phyloP scores from a whole-genome alignment of 257 asterid genomes.

The Capsicum rhomboideum region DNA sequence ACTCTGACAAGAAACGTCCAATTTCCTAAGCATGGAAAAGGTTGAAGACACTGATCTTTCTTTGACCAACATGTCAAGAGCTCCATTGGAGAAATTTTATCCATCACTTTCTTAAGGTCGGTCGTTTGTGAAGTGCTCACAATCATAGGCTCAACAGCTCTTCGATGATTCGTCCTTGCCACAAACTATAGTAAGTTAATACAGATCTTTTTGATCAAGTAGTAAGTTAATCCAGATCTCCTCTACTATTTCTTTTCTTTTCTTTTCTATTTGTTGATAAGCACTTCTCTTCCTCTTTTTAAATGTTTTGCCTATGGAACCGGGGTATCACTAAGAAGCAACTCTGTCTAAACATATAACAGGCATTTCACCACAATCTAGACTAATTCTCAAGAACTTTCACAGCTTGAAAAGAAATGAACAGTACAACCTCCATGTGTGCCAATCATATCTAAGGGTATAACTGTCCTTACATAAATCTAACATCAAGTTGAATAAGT shows the following conservation, averaged over 20 bases:
- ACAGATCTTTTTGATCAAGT: too few relatives aligned
- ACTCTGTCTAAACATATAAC: neutral
- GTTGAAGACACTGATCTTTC: neutral
- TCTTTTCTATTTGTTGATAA: too few relatives aligned
- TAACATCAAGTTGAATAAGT: neutral
- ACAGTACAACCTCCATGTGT: neutral
- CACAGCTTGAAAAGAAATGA: neutral
- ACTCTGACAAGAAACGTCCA: neutral
- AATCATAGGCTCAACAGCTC: neutral
- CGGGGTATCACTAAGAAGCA: neutral
- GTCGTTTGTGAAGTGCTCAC: neutral
- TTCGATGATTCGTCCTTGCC: neutral
- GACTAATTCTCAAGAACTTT: neutral
- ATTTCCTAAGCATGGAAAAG: neutral
- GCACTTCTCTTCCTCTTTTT: neutral
- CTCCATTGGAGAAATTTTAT: neutral
- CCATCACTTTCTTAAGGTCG: neutral
- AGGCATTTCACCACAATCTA: neutral
- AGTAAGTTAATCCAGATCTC: neutral
- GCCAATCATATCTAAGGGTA: neutral
- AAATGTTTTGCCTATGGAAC: neutral
- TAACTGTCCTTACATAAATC: neutral
- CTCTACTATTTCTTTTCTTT: neutral
- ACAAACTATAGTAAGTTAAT: neutral
- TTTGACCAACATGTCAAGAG: neutral